Evolutionary conservation across 1,284 basidiomycete genomes (phyloP), one percentile per base, ranked within the genome.

Genomic region (Cryptococcus sp.): DNA sequence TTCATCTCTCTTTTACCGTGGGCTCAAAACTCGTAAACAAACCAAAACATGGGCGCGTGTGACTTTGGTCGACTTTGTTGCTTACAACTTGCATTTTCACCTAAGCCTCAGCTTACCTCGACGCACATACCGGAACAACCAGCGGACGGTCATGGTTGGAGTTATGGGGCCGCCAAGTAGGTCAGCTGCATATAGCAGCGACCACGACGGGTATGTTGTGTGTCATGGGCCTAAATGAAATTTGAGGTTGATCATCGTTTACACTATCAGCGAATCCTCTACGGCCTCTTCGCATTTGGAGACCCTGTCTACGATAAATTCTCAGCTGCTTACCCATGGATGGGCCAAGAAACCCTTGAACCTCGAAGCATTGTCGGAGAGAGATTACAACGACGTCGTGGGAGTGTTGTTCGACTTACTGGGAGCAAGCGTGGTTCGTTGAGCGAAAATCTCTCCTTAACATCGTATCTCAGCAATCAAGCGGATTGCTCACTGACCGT

Each of bases 321-420:
- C 85, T 20, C 89, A 91, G 67, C 83, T 93, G 4, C 76, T 89
- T 43, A 85, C 88, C 0, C 89, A 93, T 79, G 91, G 92, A 11
- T 93, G 89, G 70, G 78, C 85, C 0, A 78, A 85, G 39, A 70
- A 82, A 0, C 84, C 86, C 0, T 58, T 78, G 10, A 65, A 82
- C 25, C 79, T 91, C 11, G 85, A 87, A 8, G 85, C 85, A 0
- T 74, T 88, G 20, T 79, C 82, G 3, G 82, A 82, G 47, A 77
- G 82, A 17, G 84, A 88, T 45, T 81, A 84, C n/a, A 86, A 88
- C n/a, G 81, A 81, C 42, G 80, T 88, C 15, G 83, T 88, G 1
- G 88, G 87, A 69, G 91, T 90, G 72, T 69, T 94, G 30, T 81
- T 90, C n/a, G 84, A 85, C 16, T 83, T 94, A 81, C 80, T 94